These are phyloP conservation scores for Elaeis guineensis DNA, from an alignment of 176 grass and related monocot species.

Conservation along the genomic window DNA sequence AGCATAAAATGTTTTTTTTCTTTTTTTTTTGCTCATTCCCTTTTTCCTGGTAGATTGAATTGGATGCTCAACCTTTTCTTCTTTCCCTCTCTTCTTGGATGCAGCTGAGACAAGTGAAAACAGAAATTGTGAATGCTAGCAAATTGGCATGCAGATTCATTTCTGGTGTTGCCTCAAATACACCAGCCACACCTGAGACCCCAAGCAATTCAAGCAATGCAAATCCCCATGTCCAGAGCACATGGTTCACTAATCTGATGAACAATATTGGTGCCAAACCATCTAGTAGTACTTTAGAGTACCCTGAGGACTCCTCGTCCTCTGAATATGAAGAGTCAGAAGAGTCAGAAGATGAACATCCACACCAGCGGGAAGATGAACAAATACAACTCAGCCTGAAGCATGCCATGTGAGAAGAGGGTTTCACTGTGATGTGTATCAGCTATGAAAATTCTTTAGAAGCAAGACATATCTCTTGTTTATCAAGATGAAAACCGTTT, in stretches of 20 bases:
- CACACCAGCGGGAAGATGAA: background rate
- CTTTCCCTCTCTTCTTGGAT: background rate
- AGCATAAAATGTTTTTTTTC: too few relatives aligned
- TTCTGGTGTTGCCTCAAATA: slow-evolving; percentile 19
- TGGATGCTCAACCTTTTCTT: too few relatives aligned
- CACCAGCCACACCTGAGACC: slow-evolving; percentile 21
- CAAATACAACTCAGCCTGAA: slow-evolving; percentile 2
- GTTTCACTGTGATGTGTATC: too few relatives aligned
- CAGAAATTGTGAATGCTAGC: slow-evolving; percentile 38
- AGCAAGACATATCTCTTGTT: too few relatives aligned
- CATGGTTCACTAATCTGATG: slow-evolving; percentile 36
- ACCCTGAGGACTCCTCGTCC: background rate
- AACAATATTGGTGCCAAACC: slow-evolving; percentile 29
- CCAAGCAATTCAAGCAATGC: slow-evolving; percentile 12
- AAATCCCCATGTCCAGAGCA: slow-evolving; percentile 16
- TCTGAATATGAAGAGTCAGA: slow-evolving; percentile 2
- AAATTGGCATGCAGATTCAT: slow-evolving; percentile 42
- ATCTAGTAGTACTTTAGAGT: slow-evolving; percentile 20
- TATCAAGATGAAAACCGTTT: too few relatives aligned
- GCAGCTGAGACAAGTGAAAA: slow-evolving; percentile 56
- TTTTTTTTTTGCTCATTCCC: too few relatives aligned
- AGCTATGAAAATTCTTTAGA: too few relatives aligned
- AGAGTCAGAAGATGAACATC: slow-evolving; percentile 6
- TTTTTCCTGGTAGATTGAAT: too few relatives aligned
- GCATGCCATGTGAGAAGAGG: slow-evolving; percentile 12